phyloP scores from a whole-genome alignment of 208 protist genomes.

The Trypanosoma congolense region DNA sequence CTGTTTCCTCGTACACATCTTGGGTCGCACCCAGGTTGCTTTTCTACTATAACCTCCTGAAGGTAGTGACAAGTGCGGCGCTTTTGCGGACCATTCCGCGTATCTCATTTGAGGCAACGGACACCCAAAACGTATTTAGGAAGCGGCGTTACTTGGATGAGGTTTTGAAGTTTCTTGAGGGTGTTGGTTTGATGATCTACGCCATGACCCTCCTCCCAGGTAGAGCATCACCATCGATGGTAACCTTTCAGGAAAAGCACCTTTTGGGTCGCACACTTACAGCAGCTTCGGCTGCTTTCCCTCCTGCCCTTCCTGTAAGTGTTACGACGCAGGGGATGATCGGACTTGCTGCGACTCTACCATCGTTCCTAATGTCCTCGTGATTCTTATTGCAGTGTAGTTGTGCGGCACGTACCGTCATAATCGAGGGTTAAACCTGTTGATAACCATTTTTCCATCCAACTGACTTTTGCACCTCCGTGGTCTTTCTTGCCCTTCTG shows the following conservation, averaged over 20 bases:
- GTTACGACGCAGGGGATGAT: slow-evolving; percentile 63
- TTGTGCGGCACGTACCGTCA: too few relatives aligned
- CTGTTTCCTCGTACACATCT: slow-evolving; percentile 38
- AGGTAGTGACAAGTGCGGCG: slow-evolving; percentile 11
- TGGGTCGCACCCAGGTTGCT: slow-evolving; percentile 73
- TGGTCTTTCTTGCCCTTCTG: too few relatives aligned
- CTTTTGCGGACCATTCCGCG: slow-evolving; percentile 27
- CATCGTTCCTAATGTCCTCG: slow-evolving; percentile 14
- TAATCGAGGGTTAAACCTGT: too few relatives aligned
- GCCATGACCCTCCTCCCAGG: slow-evolving; percentile 59
- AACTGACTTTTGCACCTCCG: too few relatives aligned
- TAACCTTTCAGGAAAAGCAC: slow-evolving; percentile 39
- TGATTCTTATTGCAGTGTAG: slow-evolving; percentile 5
- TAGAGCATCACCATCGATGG: slow-evolving; percentile 17
- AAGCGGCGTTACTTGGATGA: slow-evolving; percentile 17
- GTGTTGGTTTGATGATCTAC: slow-evolving; percentile 63
- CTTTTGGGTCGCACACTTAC: slow-evolving; percentile 23
- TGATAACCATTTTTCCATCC: too few relatives aligned
- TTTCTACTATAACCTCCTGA: slow-evolving; percentile 78
- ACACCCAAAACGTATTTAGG: slow-evolving; percentile 46
- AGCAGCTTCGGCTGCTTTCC: slow-evolving; percentile 54
- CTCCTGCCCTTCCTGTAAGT: slow-evolving; percentile 37
- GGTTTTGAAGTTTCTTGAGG: slow-evolving; percentile 39
- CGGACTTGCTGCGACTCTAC: slow-evolving; percentile 59
- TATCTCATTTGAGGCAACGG: slow-evolving; percentile 38